Evolutionary conservation across 495 filamentous ascomycete species (phyloP), one percentile per base, ranked within the genome.

Genomic region (Hyaloscypha bicolor): DNA sequence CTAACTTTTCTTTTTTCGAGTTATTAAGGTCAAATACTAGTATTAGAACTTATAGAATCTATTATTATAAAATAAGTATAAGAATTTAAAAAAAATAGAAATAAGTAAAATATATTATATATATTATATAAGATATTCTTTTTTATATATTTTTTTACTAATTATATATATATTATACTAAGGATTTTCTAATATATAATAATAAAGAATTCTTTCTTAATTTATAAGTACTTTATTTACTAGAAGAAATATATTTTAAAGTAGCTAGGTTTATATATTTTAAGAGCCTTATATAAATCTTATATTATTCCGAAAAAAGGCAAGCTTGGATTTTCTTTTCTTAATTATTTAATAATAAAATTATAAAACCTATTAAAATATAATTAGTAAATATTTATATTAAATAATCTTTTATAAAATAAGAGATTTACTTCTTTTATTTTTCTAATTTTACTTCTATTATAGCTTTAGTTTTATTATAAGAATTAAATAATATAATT

Each of bases 361-460:
- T 25, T 2, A 2, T 2, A 25, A 25, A 25, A 56, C 22, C 53
- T 56, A 3, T 56, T n/a, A 4, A 56, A 29, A 56, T 25, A 19
- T 1, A 9, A 21, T 56, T 4, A 56, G 22, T 60, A 60, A 32
- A 4, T 4, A 33, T 37, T 1, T 4, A 32, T 60, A 33, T 60
- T 1, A 5, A 60, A 12, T 37, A 14, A 22, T 60, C 31, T 11
- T n/a, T 14, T 1, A 4, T 33, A 3, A 16, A 33, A 30, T n/a
- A 11, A 60, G 30, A 60, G 57, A 63, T 37, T 63, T 51, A 63
- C 37, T 12, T 1, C 6, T 63, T 4, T 37, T 5, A 51, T 25
- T n/a, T 63, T 45, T 63, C 45, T 37, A 48, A 48, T 37, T 63
- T 37, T 56, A 48, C 45, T 42, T 64, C 30, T 3, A 64, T 64